Conservation (phyloP, 176 grass and related monocot species). For the Oryza coarctata region DNA sequence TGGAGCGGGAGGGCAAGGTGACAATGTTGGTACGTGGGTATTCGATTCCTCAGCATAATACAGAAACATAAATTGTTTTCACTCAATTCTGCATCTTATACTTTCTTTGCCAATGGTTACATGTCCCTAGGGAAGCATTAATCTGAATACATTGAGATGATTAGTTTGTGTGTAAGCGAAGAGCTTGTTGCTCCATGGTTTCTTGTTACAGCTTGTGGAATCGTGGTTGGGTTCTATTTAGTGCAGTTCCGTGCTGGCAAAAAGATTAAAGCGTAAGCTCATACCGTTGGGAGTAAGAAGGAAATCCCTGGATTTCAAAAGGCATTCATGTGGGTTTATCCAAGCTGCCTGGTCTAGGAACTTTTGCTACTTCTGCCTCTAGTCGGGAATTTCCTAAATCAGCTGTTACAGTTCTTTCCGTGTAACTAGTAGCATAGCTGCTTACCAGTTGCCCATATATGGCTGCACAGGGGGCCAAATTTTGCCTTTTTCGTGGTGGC, state of each 20-base stretch:
- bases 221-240: not conserved
- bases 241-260: not conserved
- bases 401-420: not conserved
- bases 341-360: not conserved
- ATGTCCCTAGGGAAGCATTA: not conserved
- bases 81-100: not conserved
- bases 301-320: not conserved
- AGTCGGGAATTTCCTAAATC: not conserved
- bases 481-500: not conserved
- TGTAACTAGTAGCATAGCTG: not conserved
- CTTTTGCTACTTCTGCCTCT: not conserved
- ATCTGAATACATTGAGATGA: not conserved
- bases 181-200: not conserved
- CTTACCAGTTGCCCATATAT: not conserved
- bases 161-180: not conserved
- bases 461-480: constrained; percentile 2
- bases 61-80: constrained; percentile 6
- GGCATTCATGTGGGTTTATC: not conserved
- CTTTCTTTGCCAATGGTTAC: not conserved
- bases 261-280: not conserved
- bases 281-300: not conserved
- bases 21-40: constrained; percentile 33
- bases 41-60: not conserved
- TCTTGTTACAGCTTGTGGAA: not conserved
- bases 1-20: not conserved